Evolutionary conservation across 1,284 basidiomycete genomes (phyloP).

Genomic region (Pulveroboletus sp.): DNA sequence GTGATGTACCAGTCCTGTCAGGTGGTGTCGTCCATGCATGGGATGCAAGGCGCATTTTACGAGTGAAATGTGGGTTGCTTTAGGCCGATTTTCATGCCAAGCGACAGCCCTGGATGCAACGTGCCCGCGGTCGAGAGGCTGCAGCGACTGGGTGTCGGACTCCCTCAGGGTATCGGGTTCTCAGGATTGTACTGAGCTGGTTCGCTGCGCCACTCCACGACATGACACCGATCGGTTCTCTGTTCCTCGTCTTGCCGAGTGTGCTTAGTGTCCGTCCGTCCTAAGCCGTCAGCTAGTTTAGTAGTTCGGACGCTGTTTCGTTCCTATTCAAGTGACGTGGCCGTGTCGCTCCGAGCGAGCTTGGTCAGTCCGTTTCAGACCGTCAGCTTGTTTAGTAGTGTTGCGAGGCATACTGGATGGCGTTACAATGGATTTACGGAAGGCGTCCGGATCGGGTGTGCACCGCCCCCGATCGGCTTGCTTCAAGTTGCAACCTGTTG

Average conservation of each 20-base stretch:
- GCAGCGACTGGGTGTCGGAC: background rate
- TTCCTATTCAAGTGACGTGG: background rate
- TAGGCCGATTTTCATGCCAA: background rate
- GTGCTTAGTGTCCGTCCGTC: background rate
- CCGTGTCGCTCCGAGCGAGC: too few relatives aligned
- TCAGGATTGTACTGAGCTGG: too few relatives aligned
- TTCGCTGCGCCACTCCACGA: background rate
- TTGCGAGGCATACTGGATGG: too few relatives aligned
- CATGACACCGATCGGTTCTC: background rate
- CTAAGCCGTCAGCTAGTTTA: background rate
- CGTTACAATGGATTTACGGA: too few relatives aligned
- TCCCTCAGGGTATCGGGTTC: too few relatives aligned
- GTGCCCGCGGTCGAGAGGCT: slow-evolving; percentile 1
- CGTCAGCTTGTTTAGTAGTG: slow-evolving; percentile 31
- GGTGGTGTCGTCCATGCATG: slow-evolving; percentile 6
- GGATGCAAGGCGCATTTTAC: slow-evolving; percentile 14
- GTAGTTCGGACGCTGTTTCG: background rate
- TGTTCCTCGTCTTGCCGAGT: slow-evolving; percentile 1
- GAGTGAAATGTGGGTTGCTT: background rate
- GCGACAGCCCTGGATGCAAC: slow-evolving; percentile 15
- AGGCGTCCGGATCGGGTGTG: too few relatives aligned
- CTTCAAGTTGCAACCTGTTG: too few relatives aligned
- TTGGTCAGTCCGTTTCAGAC: background rate
- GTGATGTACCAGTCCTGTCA: background rate
- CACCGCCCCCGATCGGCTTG: slow-evolving; percentile 2